Evolutionary conservation across 2,329 filamentous ascomycete species (phyloP), one percentile per base, ranked within the genome.

Genomic region (Pseudohalonectria lignicola): DNA sequence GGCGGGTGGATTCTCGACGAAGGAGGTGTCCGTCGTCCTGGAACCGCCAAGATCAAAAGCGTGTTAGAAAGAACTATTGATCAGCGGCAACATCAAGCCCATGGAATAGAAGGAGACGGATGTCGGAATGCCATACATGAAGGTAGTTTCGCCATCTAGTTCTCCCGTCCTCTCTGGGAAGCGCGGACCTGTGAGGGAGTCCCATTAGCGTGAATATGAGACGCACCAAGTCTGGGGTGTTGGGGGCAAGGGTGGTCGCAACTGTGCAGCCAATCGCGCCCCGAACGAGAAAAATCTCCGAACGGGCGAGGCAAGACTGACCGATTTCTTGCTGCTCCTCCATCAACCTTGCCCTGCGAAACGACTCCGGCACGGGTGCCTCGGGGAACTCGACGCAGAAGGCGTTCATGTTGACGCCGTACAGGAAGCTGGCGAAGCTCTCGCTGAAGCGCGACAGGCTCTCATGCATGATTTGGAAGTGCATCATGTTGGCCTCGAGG

Each of bases 301-400:
- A n/a, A n/a, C n/a, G n/a, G n/a, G n/a, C n/a, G n/a, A n/a, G n/a
- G n/a, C n/a, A n/a, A n/a, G n/a, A n/a, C n/a, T n/a, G n/a, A n/a
- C n/a, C n/a, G n/a, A n/a, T n/a, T n/a, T n/a, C n/a, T 12, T 48
- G 52, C 41, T 70, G 61, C 18, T 69, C 66, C 41, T 75, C 74
- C 43, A 69, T 67, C 40, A 76, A 67, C 50, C 71, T 75, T 16
- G 76, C 73, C 48, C 79, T 69, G 41, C 72, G 73, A 54, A 94
- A 94, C 1, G 86, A 94, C 49, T 94, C 87, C 8, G 79, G 55
- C 46, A 94, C 76, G 0, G 88, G 88, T 62, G 87, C 87, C 76
- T 98, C 92, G 0, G 87, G 85, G 47, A 95, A 98, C 58, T 98
- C 92, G 23, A 96, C 88, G 57, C 90, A 96, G 57, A 96, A 98